phyloP scores from a whole-genome alignment of 352 stramenopile genomes.

The Pythium folliculosum region DNA sequence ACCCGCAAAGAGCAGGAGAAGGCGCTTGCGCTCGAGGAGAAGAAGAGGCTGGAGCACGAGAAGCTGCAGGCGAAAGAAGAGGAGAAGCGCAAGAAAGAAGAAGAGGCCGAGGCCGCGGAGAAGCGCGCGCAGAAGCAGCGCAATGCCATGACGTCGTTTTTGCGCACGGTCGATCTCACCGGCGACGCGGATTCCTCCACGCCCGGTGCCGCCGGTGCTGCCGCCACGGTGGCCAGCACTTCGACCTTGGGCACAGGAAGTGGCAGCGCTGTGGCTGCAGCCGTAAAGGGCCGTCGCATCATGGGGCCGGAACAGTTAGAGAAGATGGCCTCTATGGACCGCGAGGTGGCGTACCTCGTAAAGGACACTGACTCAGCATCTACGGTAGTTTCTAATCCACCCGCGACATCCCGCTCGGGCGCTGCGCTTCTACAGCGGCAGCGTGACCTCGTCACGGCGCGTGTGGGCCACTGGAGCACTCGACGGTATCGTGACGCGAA shows the following conservation, averaged over 20 bases:
- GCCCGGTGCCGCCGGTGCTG: too few relatives aligned
- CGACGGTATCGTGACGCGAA: constrained; percentile 53
- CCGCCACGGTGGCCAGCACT: too few relatives aligned
- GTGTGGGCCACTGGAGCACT: constrained; percentile 47
- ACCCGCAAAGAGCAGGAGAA: constrained; percentile 69
- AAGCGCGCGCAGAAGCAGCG: constrained; percentile 56
- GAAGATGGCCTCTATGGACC: constrained; percentile 62
- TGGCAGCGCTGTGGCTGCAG: background rate
- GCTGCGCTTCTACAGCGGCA: constrained; percentile 22
- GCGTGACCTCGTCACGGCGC: constrained; percentile 28
- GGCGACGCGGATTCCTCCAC: background rate
- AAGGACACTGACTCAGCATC: constrained; percentile 11
- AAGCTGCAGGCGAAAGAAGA: constrained; percentile 61
- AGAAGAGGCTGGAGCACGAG: constrained; percentile 58
- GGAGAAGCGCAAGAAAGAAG: constrained; percentile 61
- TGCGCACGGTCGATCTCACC: constrained; percentile 40
- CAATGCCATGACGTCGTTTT: constrained; percentile 69
- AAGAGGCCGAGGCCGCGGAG: constrained; percentile 40
- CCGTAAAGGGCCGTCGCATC: background rate
- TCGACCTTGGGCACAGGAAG: background rate
- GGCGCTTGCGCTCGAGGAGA: constrained; percentile 48
- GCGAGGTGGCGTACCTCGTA: constrained; percentile 33
- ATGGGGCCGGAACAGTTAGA: constrained; percentile 9
- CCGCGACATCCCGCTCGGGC: background rate
- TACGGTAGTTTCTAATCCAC: background rate